Conservation (phyloP, 164 flowering plant species). For the Chimonanthus praecox region DNA sequence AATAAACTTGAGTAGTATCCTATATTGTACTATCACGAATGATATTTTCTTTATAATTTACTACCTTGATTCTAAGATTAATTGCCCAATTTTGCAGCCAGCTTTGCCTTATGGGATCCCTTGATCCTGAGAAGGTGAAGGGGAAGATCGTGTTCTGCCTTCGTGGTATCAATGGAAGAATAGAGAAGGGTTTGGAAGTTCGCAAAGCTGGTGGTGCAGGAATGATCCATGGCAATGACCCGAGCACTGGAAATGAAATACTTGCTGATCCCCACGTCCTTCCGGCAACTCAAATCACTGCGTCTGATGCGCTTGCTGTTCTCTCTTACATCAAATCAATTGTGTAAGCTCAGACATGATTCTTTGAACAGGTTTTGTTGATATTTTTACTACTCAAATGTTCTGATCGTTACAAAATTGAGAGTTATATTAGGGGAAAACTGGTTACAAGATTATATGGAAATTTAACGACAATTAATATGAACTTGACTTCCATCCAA, state of each 20-base stretch:
- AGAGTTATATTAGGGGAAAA: not conserved
- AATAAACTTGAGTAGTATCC: not conserved
- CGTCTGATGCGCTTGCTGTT: constrained; percentile 28
- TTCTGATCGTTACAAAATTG: not conserved
- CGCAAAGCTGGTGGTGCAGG: constrained; percentile 48
- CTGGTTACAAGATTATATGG: not conserved
- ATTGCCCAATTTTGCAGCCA: not conserved
- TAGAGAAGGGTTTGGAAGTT: constrained; percentile 34
- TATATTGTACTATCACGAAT: not conserved
- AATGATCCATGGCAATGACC: constrained; percentile 44
- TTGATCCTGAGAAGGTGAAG: constrained; percentile 45
- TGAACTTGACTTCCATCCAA: not conserved
- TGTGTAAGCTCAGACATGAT: constrained; percentile 7
- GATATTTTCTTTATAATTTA: not conserved
- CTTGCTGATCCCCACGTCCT: constrained; percentile 41
- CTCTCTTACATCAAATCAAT: constrained; percentile 42
- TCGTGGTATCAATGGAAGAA: constrained; percentile 34
- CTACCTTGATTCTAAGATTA: not conserved
- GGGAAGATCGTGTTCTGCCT: constrained; percentile 59
- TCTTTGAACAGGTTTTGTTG: not conserved
- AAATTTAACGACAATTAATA: not conserved
- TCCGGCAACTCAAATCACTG: constrained; percentile 44
- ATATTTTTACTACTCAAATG: not conserved
- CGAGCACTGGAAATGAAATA: constrained; percentile 25
- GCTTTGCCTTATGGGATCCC: constrained; percentile 23